These are phyloP conservation scores for Sporothrix brunneoviolacea DNA, from an alignment of 2,329 filamentous ascomycete species.

Conservation along the genomic window DNA sequence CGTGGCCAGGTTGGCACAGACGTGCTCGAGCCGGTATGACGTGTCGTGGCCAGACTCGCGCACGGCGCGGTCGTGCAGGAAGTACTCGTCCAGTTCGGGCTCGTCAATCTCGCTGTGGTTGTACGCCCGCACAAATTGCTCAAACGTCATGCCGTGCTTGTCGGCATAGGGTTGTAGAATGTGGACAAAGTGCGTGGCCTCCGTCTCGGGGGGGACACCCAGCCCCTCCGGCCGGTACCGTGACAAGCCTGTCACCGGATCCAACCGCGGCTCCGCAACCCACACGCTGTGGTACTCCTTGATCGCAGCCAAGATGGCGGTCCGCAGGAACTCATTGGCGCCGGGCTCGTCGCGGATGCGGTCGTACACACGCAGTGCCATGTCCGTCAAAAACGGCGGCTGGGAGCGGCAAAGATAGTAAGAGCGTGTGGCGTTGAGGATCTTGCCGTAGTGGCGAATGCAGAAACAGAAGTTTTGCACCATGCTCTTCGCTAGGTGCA, in stretches of 20 bases:
- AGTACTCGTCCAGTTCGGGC: constrained; percentile 89
- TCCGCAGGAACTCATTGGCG: constrained; percentile 71
- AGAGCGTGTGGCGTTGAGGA: constrained; percentile 90
- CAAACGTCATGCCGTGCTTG: constrained; percentile 75
- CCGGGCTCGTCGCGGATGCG: constrained; percentile 82
- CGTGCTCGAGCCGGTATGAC: constrained; percentile 81
- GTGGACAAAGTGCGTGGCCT: constrained; percentile 79
- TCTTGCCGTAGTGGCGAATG: constrained; percentile 97
- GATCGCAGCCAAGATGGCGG: constrained; percentile 81
- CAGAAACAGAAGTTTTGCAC: constrained; percentile 96
- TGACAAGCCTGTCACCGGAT: constrained; percentile 71
- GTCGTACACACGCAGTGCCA: constrained; percentile 90
- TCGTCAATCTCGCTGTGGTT: constrained; percentile 71
- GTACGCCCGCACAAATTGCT: constrained; percentile 83
- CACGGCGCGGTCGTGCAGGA: constrained; percentile 90
- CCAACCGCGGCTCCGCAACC: constrained; percentile 70
- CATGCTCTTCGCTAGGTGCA: constrained; percentile 88
- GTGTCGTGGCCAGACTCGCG: constrained; percentile 97
- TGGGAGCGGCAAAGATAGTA: constrained; percentile 95
- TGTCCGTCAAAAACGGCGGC: constrained; percentile 94
- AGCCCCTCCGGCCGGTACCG: constrained; percentile 76
- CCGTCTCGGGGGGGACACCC: constrained; percentile 87
- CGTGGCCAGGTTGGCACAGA: constrained; percentile 83
- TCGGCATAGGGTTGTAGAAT: constrained; percentile 73
- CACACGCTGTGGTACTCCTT: constrained; percentile 94